Base-by-base conservation (phyloP, 2,329 filamentous ascomycete species). In the Fusarium verrucosum region DNA sequence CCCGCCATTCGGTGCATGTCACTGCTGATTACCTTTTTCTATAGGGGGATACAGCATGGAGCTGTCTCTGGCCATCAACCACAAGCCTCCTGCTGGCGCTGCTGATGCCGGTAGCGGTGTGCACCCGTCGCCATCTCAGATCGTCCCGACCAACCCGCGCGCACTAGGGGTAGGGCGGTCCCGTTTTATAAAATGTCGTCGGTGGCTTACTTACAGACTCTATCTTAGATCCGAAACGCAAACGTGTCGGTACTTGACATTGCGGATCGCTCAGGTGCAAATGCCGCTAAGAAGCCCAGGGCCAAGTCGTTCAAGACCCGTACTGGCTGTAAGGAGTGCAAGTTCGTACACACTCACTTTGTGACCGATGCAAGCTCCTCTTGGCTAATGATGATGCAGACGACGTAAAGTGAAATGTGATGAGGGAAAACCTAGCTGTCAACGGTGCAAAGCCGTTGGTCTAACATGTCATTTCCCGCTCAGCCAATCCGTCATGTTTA, bases 361-460 rank as follows among this genome's bases (percentile, higher is more conserved):
- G 28, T 16, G 16, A 16, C 11, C 5, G 3, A 13, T 30, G 28
- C 28, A 30, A 7, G 28, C 28, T 30, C n/a, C 30, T 32, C 30
- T 32, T 16, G n/a, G 23, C 43, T 64, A 38, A 49, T 50, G 4
- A 10, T 51, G n/a, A 70, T 28, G 45, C 45, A 47, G 69, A 41
- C 62, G 65, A 23, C 66, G 69, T 10, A 70, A 65, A 44, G 57
- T 68, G 36, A 71, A 71, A 50, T 71, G 69, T 32, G 69, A 71
- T 28, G 65, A 71, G 23, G 55, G 40, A 2, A 70, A 49, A 28
- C 69, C 69, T 14, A 43, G 52, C 2, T 71, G 69, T 32, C 32
- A 59, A 22, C 44, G 50, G 26, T 71, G 69, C 36, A 41, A 62
- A 3, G 44, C 45, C 2, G 41, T 58, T 14, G 59, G 62, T 4